Evolutionary conservation across 2,329 filamentous ascomycete genomes (phyloP).

Genomic region (Didymella lethalis): DNA sequence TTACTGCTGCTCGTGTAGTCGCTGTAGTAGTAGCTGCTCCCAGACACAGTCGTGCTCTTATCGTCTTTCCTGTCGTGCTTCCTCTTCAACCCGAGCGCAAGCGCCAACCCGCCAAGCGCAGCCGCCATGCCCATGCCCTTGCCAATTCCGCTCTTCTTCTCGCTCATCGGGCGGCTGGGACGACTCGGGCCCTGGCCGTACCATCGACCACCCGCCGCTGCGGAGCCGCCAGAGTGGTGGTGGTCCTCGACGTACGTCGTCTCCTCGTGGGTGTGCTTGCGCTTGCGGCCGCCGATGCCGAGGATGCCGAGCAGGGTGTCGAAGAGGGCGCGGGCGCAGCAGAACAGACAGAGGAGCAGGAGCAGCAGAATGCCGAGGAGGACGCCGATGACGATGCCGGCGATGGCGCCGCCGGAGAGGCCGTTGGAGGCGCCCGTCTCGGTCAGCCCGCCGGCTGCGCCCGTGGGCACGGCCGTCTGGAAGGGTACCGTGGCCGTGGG

Average conservation of each 20-base stretch:
- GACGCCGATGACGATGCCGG: constrained; percentile 79
- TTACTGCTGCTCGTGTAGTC: constrained; percentile 60
- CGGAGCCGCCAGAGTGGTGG: constrained; percentile 66
- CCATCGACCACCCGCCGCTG: constrained; percentile 60
- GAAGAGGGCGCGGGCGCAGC: constrained; percentile 64
- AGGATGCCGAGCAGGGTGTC: constrained; percentile 67
- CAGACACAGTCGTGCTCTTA: constrained; percentile 53
- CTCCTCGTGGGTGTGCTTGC: constrained; percentile 60
- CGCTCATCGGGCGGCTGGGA: constrained; percentile 42
- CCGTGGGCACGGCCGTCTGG: constrained; percentile 62
- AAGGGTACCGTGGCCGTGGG: constrained; percentile 60
- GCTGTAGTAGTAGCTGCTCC: constrained; percentile 52
- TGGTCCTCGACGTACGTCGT: constrained; percentile 71
- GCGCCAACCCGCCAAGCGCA: constrained; percentile 55
- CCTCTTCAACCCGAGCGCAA: constrained; percentile 56
- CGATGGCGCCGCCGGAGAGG: constrained; percentile 77
- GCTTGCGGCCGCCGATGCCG: constrained; percentile 63
- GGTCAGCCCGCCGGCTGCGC: constrained; percentile 53
- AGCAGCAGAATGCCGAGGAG: constrained; percentile 73
- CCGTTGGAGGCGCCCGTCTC: constrained; percentile 38
- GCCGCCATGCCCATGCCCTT: constrained; percentile 51
- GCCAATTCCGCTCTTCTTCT: constrained; percentile 48
- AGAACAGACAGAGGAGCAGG: constrained; percentile 76
- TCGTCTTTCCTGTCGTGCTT: constrained; percentile 53
- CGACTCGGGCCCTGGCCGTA: constrained; percentile 53